A percentile compares a stretch with the other conserved stretches of the same genome.
These are phyloP conservation scores for Fragaria iinumae DNA, from an alignment of 306 rosid species.

Conservation along the genomic window DNA sequence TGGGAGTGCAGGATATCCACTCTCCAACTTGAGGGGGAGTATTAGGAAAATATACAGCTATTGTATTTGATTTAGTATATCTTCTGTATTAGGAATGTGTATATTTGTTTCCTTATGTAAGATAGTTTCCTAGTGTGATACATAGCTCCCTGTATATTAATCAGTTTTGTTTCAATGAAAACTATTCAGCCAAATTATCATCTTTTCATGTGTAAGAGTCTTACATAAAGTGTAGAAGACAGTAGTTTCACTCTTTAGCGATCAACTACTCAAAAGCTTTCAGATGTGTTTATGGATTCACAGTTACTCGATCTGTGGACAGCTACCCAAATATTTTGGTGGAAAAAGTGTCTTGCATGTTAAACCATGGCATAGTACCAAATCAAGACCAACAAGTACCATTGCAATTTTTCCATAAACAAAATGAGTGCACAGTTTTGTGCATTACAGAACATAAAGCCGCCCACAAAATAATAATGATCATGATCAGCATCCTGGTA, in stretches of 20 bases:
- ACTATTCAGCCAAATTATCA: too few relatives aligned
- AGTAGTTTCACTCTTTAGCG: neutral
- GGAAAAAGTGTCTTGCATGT: slow-evolving; percentile 1
- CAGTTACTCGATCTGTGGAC: neutral
- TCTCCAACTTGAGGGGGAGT: too few relatives aligned
- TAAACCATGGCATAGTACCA: neutral
- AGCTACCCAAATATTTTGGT: neutral
- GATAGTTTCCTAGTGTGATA: too few relatives aligned
- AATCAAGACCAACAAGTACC: slow-evolving; percentile 4
- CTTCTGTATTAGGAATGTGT: too few relatives aligned
- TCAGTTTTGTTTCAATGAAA: too few relatives aligned
- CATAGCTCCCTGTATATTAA: too few relatives aligned
- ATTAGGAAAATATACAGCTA: too few relatives aligned
- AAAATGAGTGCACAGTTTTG: neutral
- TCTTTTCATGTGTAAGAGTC: too few relatives aligned
- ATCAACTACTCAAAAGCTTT: neutral
- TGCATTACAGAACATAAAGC: slow-evolving; percentile 10
- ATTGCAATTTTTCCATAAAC: neutral
- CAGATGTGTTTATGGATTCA: neutral
- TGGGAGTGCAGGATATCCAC: too few relatives aligned
- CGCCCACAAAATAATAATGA: neutral
- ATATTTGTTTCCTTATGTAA: too few relatives aligned
- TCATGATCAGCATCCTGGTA: neutral
- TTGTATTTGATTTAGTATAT: too few relatives aligned
- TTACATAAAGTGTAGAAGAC: neutral